A percentile compares a stretch with the other conserved stretches of the same genome.
Evolutionary conservation across 768 basidiomycete species (phyloP).

Genomic region (Rhodotorula paludigena): DNA sequence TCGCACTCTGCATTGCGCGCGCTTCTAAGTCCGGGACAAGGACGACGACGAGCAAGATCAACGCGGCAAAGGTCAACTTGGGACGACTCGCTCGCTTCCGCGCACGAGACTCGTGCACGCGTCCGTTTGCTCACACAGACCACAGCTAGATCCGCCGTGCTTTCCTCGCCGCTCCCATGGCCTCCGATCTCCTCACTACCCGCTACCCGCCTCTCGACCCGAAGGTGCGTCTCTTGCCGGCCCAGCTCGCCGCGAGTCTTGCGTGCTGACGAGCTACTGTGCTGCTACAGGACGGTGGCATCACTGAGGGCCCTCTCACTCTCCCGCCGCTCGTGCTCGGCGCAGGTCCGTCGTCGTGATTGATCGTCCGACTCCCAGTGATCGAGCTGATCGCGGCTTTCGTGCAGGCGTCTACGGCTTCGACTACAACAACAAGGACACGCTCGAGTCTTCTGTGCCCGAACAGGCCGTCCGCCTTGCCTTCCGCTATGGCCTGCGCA

Average conservation of each 20-base stretch:
- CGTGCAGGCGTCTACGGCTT: conserved; percentile 23
- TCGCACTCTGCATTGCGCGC: no score
- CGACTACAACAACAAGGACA: conserved; percentile 36
- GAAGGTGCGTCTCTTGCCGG: background rate
- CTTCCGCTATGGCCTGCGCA: conserved; percentile 68
- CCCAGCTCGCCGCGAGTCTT: background rate
- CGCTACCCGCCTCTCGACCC: conserved; percentile 14
- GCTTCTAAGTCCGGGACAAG: no score
- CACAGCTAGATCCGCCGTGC: background rate
- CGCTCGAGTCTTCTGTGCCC: conserved; percentile 14
- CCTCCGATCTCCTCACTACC: conserved; percentile 1
- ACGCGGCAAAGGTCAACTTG: no score
- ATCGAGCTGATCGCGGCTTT: background rate
- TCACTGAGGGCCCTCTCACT: conserved; percentile 16
- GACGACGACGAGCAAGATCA: no score
- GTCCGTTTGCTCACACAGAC: no score
- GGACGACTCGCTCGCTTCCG: no score
- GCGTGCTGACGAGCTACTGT: background rate
- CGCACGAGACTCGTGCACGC: no score
- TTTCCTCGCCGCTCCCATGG: background rate
- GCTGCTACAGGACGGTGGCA: conserved; percentile 1
- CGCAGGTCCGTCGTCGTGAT: conserved; percentile 2
- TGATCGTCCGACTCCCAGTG: background rate
- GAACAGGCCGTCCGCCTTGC: conserved; percentile 31
- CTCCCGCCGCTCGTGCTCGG: conserved; percentile 32